These are phyloP conservation scores for Microcera coccophila DNA, from an alignment of 2,329 filamentous ascomycete genomes.

Conservation along the genomic window DNA sequence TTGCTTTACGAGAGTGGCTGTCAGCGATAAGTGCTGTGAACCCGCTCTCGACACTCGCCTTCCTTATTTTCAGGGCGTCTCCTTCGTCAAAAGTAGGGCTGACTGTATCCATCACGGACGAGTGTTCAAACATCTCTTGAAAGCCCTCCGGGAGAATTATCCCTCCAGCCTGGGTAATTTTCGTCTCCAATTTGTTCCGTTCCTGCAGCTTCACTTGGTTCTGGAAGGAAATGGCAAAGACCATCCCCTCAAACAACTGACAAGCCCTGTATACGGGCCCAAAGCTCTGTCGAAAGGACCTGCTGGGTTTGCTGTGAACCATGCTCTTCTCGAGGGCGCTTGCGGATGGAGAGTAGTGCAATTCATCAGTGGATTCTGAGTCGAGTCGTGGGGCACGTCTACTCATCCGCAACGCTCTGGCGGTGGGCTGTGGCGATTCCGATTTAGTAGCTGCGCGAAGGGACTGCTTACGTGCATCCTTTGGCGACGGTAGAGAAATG, in stretches of 20 bases:
- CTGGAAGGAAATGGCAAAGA: constrained; percentile 77
- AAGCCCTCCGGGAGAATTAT: constrained; percentile 71
- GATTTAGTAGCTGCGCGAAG: constrained; percentile 17
- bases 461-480: constrained; percentile 16
- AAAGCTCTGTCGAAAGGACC: constrained; percentile 27
- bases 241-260: constrained; percentile 71
- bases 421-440: constrained; percentile 26
- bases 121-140: constrained; percentile 67
- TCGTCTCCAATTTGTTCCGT: constrained; percentile 47
- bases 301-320: constrained; percentile 26
- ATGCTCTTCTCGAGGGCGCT: constrained; percentile 38
- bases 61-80: constrained; percentile 49
- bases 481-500: constrained; percentile 24
- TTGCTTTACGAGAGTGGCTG: constrained; percentile 77
- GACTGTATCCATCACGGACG: constrained; percentile 32
- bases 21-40: constrained; percentile 88
- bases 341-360: constrained; percentile 38
- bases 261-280: constrained; percentile 23
- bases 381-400: constrained; percentile 29
- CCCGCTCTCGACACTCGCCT: constrained; percentile 52
- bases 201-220: constrained; percentile 40
- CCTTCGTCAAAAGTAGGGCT: constrained; percentile 30
- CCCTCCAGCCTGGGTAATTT: constrained; percentile 70
- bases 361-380: constrained; percentile 47
- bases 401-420: constrained; percentile 17